Evolutionary conservation across 116 monocot species (phyloP), one percentile per base, ranked within the genome.

Genomic region (Iris pallida): DNA sequence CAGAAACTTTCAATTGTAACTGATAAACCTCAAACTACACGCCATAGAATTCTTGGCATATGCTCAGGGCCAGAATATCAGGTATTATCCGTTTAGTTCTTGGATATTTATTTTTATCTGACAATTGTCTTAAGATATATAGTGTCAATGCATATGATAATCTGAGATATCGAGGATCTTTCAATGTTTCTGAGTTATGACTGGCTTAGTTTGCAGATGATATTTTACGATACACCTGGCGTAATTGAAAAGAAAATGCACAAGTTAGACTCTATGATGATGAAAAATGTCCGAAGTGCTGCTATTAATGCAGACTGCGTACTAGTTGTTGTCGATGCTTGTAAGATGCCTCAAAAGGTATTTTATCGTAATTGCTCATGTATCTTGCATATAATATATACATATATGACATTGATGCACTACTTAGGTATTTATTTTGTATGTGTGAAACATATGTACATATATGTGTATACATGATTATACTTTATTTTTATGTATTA

Each of bases 1-100:
- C 94, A 94, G 54, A 94, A 94, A 45, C 87, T 94, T 47, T 94
- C 90, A n/a, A 94, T 94, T 77, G 94, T 94, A 6, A 94, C 94
- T 47, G 88, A 94, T 65, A 94, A 94, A 60, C 94, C 94, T 62
- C 94, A 94, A 66, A 94, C 94, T 8, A 94, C 90, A 43, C 71
- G 94, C 0, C 94, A 94, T 80, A 82, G 85, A 42, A 90, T 94
- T 20, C 90, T 94, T 68, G 94, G 94, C 52, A 81, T 94, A 85
- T 94, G 94, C 75, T 94, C 94, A 64, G 85, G 66, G 7, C 61
- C 78, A 53, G 87, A 88, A 52, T 87, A 90, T 68, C 94, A 94
- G 94, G 94, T 94, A 83, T 57, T 65, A 77, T 73, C 48, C 55
- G 74, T 68, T 57, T 42, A 55, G 57, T 66, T 42, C 17, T 69